A percentile compares a stretch with the other conserved stretches of the same genome.
phyloP scores from a whole-genome alignment of 306 rosid genomes.

The Vicia villosa region DNA sequence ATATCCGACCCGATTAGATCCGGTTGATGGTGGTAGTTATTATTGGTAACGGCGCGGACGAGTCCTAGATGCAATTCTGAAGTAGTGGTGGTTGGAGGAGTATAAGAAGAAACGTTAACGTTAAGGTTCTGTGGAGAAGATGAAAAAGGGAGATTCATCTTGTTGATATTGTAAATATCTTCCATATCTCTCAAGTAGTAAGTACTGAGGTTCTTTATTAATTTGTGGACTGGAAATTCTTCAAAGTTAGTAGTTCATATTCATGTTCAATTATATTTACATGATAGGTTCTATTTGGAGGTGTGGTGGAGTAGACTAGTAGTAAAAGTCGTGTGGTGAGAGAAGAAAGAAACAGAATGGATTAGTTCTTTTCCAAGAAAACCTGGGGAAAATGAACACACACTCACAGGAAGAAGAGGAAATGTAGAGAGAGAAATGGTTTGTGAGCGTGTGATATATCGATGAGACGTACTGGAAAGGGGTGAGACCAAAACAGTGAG shows the following conservation, averaged over 20 bases:
- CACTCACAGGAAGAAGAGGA: not conserved
- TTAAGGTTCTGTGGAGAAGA: too few species aligned
- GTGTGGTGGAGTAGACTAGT: too few species aligned
- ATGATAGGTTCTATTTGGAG: too few species aligned
- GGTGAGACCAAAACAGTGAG: not conserved
- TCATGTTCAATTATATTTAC: not conserved
- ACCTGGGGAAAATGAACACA: not conserved
- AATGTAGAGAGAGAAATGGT: not conserved
- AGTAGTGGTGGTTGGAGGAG: not conserved
- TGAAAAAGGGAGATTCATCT: not conserved
- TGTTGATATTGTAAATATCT: not conserved
- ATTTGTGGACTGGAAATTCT: not conserved
- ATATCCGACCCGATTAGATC: slow-evolving; percentile 31
- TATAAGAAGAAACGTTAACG: not conserved
- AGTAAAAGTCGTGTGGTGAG: too few species aligned
- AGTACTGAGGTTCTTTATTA: too few species aligned
- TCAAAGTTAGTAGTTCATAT: too few species aligned
- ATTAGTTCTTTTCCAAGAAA: not conserved
- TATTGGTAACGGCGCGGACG: not conserved
- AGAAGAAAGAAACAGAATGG: too few species aligned
- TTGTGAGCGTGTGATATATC: not conserved
- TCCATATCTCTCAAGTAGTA: too few species aligned
- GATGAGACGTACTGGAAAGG: not conserved
- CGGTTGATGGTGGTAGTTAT: slow-evolving; percentile 33
- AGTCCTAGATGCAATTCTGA: slow-evolving; percentile 35